Percentiles rank a stretch among this genome's conserved stretches.
phyloP scores from a whole-genome alignment of 495 filamentous ascomycete genomes.

The Cairneyella variabilis region DNA sequence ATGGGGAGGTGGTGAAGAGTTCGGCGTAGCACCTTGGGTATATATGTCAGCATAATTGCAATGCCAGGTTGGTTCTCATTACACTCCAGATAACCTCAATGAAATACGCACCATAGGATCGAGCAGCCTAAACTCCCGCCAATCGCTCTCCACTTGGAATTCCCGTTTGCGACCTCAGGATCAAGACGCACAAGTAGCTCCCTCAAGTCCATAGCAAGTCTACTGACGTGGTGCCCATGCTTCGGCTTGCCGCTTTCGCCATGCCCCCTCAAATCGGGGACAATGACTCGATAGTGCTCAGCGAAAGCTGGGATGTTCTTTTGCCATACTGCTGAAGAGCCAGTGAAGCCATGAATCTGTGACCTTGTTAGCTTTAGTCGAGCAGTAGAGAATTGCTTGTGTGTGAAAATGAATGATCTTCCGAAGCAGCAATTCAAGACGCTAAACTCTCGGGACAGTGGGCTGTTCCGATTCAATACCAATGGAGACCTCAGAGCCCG shows the following conservation, averaged over 20 bases:
- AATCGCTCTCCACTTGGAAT: conserved; percentile 31
- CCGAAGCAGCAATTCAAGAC: neutral
- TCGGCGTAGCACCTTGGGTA: conserved; percentile 34
- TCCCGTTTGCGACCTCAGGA: neutral
- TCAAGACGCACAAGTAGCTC: conserved; percentile 31
- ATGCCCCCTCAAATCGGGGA: conserved; percentile 42
- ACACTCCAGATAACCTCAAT: neutral
- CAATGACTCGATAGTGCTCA: conserved; percentile 27
- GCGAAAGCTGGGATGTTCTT: conserved; percentile 32
- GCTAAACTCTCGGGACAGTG: neutral
- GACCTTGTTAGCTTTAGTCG: neutral
- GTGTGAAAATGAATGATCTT: too few relatives aligned
- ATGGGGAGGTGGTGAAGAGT: conserved; percentile 32
- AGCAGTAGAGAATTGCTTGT: neutral
- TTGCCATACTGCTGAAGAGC: conserved; percentile 38
- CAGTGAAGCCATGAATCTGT: conserved; percentile 44
- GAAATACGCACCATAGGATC: conserved; percentile 40
- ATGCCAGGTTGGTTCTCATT: neutral
- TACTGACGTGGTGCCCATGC: conserved; percentile 41
- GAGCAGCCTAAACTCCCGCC: conserved; percentile 44
- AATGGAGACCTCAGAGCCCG: too few relatives aligned
- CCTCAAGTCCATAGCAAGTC: conserved; percentile 38
- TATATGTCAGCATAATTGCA: neutral
- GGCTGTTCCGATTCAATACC: too few relatives aligned
- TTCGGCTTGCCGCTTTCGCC: conserved; percentile 31